A percentile compares a stretch with the other conserved stretches of the same genome.
These are phyloP conservation scores for Kodamaea fukazawae DNA, from an alignment of 805 yeast genomes.

Conservation along the genomic window DNA sequence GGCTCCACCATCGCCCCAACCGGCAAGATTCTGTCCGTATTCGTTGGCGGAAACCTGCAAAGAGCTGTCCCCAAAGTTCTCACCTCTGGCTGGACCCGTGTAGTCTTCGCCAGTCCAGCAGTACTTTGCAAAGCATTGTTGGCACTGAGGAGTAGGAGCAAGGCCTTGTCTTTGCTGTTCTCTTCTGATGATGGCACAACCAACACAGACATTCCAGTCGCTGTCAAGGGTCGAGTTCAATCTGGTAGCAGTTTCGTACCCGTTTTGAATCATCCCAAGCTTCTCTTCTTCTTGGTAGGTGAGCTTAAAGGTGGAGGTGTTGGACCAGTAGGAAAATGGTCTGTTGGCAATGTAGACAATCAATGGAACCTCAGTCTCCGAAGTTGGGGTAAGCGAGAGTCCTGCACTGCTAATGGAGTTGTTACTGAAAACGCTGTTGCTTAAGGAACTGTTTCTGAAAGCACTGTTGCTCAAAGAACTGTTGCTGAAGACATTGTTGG, in stretches of 20 bases:
- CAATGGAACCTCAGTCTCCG: constrained; percentile 53
- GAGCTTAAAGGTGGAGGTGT: constrained; percentile 69
- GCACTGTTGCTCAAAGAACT: too few species aligned
- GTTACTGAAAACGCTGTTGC: constrained; percentile 47
- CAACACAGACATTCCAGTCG: constrained; percentile 71
- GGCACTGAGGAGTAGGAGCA: constrained; percentile 63
- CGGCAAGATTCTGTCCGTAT: constrained; percentile 9
- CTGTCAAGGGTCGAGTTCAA: constrained; percentile 62
- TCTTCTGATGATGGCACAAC: constrained; percentile 80
- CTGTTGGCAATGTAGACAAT: constrained; percentile 75
- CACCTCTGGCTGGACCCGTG: constrained; percentile 8
- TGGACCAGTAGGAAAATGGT: constrained; percentile 62
- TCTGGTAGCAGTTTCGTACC: constrained; percentile 67
- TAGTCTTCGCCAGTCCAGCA: constrained; percentile 65
- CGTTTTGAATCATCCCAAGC: constrained; percentile 62
- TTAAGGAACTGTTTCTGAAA: constrained; percentile 25
- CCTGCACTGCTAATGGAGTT: constrained; percentile 1
- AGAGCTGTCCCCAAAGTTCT: constrained; percentile 12
- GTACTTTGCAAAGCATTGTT: constrained; percentile 62
- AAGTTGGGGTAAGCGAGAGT: not conserved
- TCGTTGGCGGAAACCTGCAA: constrained; percentile 8
- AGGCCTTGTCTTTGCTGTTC: constrained; percentile 64
- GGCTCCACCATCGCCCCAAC: constrained; percentile 10
- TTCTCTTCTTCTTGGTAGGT: constrained; percentile 57
- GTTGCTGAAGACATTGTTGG: too few species aligned